phyloP scores from a whole-genome alignment of 1,284 basidiomycete genomes.

The Peniophora sp. region DNA sequence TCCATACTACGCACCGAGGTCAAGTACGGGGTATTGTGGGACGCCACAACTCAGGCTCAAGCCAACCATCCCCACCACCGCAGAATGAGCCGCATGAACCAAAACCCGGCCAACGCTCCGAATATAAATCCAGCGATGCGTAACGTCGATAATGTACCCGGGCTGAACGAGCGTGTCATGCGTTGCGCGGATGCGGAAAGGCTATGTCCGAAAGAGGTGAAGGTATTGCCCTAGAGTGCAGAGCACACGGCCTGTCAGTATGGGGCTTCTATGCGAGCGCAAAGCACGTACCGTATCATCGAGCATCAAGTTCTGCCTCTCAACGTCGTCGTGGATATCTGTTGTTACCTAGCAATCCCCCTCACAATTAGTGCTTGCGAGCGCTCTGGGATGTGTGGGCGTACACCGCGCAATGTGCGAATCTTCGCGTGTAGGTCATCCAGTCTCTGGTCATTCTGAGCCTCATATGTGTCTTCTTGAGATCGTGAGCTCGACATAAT shows the following conservation, averaged over 20 bases:
- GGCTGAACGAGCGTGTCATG: slow-evolving; percentile 12
- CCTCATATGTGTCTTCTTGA: slow-evolving; percentile 64
- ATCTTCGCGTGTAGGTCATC: slow-evolving; percentile 77
- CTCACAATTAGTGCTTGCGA: slow-evolving; percentile 2
- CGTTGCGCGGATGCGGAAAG: slow-evolving; percentile 12
- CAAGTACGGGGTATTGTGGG: no score
- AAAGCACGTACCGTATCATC: slow-evolving; percentile 59
- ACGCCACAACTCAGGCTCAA: background rate
- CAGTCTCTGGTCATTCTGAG: slow-evolving; percentile 74
- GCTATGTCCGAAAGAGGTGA: slow-evolving; percentile 9
- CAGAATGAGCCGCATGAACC: slow-evolving; percentile 8
- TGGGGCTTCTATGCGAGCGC: background rate
- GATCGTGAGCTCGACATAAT: slow-evolving; percentile 13
- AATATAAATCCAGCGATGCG: slow-evolving; percentile 9
- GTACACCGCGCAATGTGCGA: slow-evolving; percentile 65
- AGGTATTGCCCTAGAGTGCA: slow-evolving; percentile 5
- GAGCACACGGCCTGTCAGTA: background rate
- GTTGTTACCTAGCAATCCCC: slow-evolving; percentile 70
- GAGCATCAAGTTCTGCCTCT: slow-evolving; percentile 69
- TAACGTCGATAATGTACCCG: slow-evolving; percentile 1
- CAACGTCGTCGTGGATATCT: slow-evolving; percentile 74
- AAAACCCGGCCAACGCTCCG: slow-evolving; percentile 7
- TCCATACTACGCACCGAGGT: no score
- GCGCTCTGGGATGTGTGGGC: slow-evolving; percentile 15
- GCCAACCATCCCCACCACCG: slow-evolving; percentile 3